A percentile compares a stretch with the other conserved stretches of the same genome.
These are phyloP conservation scores for Ophiosphaerella korrae DNA, from an alignment of 2,329 filamentous ascomycete species.

Conservation along the genomic window DNA sequence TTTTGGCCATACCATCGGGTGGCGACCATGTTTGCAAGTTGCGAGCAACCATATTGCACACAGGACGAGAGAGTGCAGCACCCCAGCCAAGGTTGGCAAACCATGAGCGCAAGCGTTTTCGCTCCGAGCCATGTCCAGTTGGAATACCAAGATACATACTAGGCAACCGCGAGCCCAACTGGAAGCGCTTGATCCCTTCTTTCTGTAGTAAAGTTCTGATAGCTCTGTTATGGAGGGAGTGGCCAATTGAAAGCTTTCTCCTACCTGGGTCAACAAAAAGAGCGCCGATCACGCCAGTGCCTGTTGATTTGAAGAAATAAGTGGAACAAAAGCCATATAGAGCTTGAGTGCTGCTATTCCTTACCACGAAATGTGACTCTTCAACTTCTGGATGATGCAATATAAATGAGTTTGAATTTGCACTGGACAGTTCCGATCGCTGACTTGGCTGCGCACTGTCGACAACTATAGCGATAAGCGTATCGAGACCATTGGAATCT, in stretches of 20 bases:
- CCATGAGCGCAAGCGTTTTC: slow-evolving; percentile 72
- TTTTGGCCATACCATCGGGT: slow-evolving; percentile 76
- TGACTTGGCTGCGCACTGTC: slow-evolving; percentile 69
- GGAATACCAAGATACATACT: slow-evolving; percentile 88
- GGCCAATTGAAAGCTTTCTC: slow-evolving; percentile 86
- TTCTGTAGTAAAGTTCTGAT: slow-evolving; percentile 75
- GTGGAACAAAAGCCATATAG: slow-evolving; percentile 92
- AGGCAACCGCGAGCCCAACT: slow-evolving; percentile 80
- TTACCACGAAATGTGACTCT: slow-evolving; percentile 87
- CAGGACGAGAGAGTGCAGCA: slow-evolving; percentile 64
- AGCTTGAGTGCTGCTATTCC: slow-evolving; percentile 89
- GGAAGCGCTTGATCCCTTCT: slow-evolving; percentile 75
- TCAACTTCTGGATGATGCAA: slow-evolving; percentile 72
- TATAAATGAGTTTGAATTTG: slow-evolving; percentile 76
- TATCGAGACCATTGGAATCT: slow-evolving; percentile 74
- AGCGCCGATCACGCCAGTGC: slow-evolving; percentile 77
- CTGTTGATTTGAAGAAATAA: slow-evolving; percentile 74
- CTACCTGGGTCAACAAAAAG: slow-evolving; percentile 89
- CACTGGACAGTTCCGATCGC: slow-evolving; percentile 70
- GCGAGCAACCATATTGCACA: slow-evolving; percentile 74
- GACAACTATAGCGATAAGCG: slow-evolving; percentile 72
- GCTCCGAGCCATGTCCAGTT: slow-evolving; percentile 64
- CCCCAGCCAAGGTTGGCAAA: slow-evolving; percentile 93
- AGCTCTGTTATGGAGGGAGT: slow-evolving; percentile 85
- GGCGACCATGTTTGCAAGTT: slow-evolving; percentile 75